A percentile compares a stretch with the other conserved stretches of the same genome.
phyloP scores from a whole-genome alignment of 106 monocot species.

The Platanthera guangdongensis region DNA sequence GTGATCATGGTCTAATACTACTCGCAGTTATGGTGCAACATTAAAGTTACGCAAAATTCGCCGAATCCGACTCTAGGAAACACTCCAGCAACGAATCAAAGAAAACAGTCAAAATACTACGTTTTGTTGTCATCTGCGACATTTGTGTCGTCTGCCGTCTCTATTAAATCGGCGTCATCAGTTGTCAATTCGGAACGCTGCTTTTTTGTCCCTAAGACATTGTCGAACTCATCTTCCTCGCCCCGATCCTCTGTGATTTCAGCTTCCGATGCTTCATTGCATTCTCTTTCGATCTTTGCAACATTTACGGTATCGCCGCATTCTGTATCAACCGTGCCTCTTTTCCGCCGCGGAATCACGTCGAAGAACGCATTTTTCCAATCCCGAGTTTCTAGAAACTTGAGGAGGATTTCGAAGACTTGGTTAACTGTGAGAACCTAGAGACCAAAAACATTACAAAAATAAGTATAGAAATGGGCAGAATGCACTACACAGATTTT shows the following conservation, averaged over 20 bases:
- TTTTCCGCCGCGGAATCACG: conserved; percentile 92
- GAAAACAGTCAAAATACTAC: too few species aligned
- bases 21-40: too few species aligned
- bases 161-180: background rate
- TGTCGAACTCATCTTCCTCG: conserved; percentile 4
- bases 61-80: too few species aligned
- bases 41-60: too few species aligned
- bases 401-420: conserved; percentile 91
- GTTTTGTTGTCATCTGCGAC: background rate
- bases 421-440: conserved; percentile 99
- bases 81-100: too few species aligned
- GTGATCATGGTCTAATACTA: too few species aligned
- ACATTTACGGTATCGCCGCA: conserved; percentile 5
- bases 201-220: conserved; percentile 17
- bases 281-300: conserved; percentile 2
- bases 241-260: conserved; percentile 3
- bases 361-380: conserved; percentile 95
- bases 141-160: too few species aligned
- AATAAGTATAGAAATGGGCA: background rate
- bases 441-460: background rate
- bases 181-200: conserved; percentile 12
- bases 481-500: too few species aligned
- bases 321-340: conserved; percentile 30
- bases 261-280: conserved; percentile 15
- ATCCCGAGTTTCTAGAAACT: conserved; percentile 79